Conservation (phyloP, 75 land plant species). For the Pinus taeda region DNA sequence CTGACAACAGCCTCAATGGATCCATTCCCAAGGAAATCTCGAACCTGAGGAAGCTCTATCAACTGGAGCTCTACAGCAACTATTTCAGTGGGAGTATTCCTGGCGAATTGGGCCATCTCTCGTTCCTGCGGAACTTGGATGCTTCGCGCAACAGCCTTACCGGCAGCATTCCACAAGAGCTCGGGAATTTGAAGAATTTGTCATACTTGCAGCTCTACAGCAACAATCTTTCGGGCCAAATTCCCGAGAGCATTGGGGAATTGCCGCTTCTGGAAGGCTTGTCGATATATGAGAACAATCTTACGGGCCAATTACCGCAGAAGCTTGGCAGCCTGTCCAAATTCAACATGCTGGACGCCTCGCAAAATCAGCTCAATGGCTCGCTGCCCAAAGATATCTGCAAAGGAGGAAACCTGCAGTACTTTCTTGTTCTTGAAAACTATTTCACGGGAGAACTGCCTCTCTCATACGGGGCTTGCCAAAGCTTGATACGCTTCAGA, state of each 20-base stretch:
- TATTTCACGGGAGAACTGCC: constrained; percentile 57
- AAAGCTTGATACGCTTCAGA: constrained; percentile 45
- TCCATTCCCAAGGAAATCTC: constrained; percentile 59
- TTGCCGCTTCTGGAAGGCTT: constrained; percentile 20
- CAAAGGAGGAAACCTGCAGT: constrained; percentile 44
- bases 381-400: constrained; percentile 47
- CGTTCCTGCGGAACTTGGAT: constrained; percentile 51
- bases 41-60: constrained; percentile 38
- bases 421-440: constrained; percentile 52
- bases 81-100: constrained; percentile 58
- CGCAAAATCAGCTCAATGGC: constrained; percentile 64
- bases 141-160: constrained; percentile 48
- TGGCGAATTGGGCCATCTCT: constrained; percentile 64
- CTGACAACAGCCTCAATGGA: constrained; percentile 47
- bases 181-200: constrained; percentile 26
- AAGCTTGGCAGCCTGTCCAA: constrained; percentile 49
- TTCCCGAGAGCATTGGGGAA: constrained; percentile 29
- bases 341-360: constrained; percentile 55
- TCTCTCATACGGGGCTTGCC: constrained; percentile 34
- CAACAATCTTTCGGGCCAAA: constrained; percentile 49
- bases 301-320: constrained; percentile 61
- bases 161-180: constrained; percentile 58
- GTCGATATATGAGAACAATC: constrained; percentile 53
- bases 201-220: constrained; percentile 43
- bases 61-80: constrained; percentile 59